phyloP scores from a whole-genome alignment of 768 basidiomycete genomes.

The Rhizopogon vesiculosus region DNA sequence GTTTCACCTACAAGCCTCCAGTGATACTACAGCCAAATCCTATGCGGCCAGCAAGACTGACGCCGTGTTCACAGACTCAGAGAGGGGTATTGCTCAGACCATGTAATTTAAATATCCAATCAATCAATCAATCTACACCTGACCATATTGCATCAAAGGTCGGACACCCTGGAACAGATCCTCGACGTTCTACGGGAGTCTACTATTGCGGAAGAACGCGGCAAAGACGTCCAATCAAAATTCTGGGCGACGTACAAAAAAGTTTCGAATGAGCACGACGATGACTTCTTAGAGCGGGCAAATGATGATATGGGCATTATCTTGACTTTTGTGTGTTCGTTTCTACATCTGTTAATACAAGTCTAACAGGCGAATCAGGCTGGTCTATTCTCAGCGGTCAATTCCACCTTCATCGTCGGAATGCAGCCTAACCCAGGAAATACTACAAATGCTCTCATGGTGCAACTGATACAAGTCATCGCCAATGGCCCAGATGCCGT shows the following conservation, averaged over 20 bases:
- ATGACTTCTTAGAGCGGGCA: conserved; percentile 6
- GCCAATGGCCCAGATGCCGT: neutral
- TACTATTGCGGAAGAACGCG: neutral
- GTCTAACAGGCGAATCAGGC: conserved; percentile 17
- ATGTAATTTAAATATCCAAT: too few species aligned
- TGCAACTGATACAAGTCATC: neutral
- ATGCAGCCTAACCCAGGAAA: conserved; percentile 22
- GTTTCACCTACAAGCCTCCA: too few species aligned
- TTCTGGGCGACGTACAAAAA: conserved; percentile 9
- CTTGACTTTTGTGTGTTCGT: conserved; percentile 13
- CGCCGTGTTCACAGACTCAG: too few species aligned
- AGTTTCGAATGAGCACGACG: conserved; percentile 9
- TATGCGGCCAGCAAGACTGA: too few species aligned
- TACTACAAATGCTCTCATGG: conserved; percentile 15
- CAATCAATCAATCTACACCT: too few species aligned
- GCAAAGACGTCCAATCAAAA: neutral
- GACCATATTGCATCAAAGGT: neutral
- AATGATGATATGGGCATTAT: conserved; percentile 11
- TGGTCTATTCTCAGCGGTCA: conserved; percentile 34
- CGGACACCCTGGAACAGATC: too few species aligned
- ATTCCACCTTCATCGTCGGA: conserved; percentile 32
- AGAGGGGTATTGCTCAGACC: too few species aligned
- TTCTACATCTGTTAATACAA: neutral
- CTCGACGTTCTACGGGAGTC: neutral
- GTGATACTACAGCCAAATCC: too few species aligned